These are phyloP conservation scores for Ceratocystis harringtonii DNA, from an alignment of 2,329 filamentous ascomycete species.

Conservation along the genomic window DNA sequence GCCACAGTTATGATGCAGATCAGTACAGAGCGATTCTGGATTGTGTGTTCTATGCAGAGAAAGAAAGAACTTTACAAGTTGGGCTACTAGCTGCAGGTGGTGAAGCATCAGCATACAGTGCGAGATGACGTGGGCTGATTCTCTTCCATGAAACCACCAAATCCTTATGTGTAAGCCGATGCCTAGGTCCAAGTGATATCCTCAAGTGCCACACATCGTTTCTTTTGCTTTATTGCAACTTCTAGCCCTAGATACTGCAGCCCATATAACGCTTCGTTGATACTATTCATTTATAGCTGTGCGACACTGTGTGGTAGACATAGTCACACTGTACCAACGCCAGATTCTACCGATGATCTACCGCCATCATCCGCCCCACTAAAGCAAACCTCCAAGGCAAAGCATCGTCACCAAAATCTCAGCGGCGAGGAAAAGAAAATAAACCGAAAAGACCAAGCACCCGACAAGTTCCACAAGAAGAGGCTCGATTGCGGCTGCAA, in stretches of 20 bases:
- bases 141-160: not conserved
- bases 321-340: not conserved
- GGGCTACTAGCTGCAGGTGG: not conserved
- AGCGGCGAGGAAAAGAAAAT: not conserved
- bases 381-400: conserved; percentile 1
- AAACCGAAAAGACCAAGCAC: not conserved
- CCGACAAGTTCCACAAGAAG: not conserved
- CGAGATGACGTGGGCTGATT: not conserved
- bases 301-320: not conserved
- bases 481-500: not conserved
- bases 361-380: not conserved
- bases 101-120: not conserved
- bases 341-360: not conserved
- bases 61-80: not conserved
- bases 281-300: not conserved
- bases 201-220: no score
- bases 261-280: not conserved
- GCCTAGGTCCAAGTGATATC: no score
- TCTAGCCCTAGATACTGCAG: not conserved
- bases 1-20: no score
- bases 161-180: not conserved
- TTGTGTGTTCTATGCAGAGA: not conserved
- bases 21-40: no score
- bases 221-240: not conserved
- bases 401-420: not conserved